Evolutionary conservation across 1,284 basidiomycete genomes (phyloP).

Genomic region (Irpex sp.): DNA sequence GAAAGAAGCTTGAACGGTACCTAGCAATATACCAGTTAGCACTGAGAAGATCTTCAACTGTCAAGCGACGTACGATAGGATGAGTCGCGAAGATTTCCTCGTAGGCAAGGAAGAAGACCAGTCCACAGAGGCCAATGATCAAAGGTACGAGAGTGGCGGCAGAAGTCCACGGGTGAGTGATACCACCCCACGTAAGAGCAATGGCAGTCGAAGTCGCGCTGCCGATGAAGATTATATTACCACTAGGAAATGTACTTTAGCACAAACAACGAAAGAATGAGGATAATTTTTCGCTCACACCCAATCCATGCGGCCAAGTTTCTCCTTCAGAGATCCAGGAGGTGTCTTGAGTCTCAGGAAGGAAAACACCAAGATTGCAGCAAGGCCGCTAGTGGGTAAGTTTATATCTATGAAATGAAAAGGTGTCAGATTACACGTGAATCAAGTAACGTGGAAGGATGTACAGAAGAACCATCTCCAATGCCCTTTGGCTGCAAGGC

Average conservation of each 20-base stretch:
- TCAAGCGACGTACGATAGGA: background rate
- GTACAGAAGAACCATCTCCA: constrained; percentile 19
- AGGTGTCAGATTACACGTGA: no score
- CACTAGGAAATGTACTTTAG: constrained; percentile 28
- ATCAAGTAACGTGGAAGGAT: background rate
- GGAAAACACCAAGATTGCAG: constrained; percentile 6
- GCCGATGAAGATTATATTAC: constrained; percentile 43
- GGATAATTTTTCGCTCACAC: constrained; percentile 10
- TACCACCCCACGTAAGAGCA: constrained; percentile 46
- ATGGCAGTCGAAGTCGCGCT: constrained; percentile 37
- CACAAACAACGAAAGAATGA: background rate
- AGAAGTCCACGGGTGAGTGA: constrained; percentile 43
- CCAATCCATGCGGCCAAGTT: constrained; percentile 17
- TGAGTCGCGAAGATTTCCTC: no score
- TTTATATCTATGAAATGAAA: constrained; percentile 13
- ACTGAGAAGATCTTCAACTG: background rate
- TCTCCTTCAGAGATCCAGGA: constrained; percentile 7
- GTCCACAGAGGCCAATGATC: no score
- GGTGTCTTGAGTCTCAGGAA: constrained; percentile 17
- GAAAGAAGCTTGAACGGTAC: constrained; percentile 1
- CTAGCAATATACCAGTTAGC: background rate
- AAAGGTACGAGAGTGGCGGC: constrained; percentile 34
- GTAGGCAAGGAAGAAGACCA: no score
- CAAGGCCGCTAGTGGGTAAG: constrained; percentile 10
- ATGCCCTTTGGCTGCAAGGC: constrained; percentile 5